Conservation (phyloP, 2,329 filamentous ascomycete species). For the Fusarium sp. region DNA sequence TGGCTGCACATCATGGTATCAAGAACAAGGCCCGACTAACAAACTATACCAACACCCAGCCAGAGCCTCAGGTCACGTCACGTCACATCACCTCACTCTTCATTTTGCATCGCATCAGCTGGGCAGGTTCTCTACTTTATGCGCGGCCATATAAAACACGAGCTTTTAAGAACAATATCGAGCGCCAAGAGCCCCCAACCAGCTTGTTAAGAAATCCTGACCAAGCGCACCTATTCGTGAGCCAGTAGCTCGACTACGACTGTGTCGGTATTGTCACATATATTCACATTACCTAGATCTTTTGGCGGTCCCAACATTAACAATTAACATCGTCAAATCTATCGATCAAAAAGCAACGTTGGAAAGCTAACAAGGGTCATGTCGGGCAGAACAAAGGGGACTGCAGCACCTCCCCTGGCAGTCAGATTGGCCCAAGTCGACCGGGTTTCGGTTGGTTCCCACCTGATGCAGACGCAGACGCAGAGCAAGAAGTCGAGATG, state of each 20-base stretch:
- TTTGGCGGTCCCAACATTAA: slow-evolving; percentile 20
- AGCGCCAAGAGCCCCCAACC: not conserved
- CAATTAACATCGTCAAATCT: slow-evolving; percentile 35
- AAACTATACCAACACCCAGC: slow-evolving; percentile 30
- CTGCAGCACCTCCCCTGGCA: slow-evolving; percentile 24
- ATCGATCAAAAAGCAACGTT: slow-evolving; percentile 44
- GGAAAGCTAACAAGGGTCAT: slow-evolving; percentile 32
- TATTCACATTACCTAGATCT: slow-evolving; percentile 37
- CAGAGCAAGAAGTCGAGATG: slow-evolving; percentile 38
- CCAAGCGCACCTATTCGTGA: slow-evolving; percentile 4
- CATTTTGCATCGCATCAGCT: slow-evolving; percentile 27
- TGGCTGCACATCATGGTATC: slow-evolving; percentile 37
- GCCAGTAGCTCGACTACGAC: not conserved
- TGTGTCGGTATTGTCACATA: slow-evolving; percentile 8
- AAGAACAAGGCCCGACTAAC: slow-evolving; percentile 33
- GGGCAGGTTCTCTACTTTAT: slow-evolving; percentile 2
- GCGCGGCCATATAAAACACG: slow-evolving; percentile 5
- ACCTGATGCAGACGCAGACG: slow-evolving; percentile 24
- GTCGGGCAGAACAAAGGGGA: slow-evolving; percentile 24
- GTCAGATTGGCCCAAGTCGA: slow-evolving; percentile 38
- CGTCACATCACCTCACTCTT: slow-evolving; percentile 41
- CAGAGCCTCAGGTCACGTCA: slow-evolving; percentile 31
- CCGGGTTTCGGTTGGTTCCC: slow-evolving; percentile 35
- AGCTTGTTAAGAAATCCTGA: slow-evolving; percentile 5
- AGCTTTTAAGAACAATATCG: not conserved